Conservation (phyloP, 208 protist species). For the Crithidia fasciculata region DNA sequence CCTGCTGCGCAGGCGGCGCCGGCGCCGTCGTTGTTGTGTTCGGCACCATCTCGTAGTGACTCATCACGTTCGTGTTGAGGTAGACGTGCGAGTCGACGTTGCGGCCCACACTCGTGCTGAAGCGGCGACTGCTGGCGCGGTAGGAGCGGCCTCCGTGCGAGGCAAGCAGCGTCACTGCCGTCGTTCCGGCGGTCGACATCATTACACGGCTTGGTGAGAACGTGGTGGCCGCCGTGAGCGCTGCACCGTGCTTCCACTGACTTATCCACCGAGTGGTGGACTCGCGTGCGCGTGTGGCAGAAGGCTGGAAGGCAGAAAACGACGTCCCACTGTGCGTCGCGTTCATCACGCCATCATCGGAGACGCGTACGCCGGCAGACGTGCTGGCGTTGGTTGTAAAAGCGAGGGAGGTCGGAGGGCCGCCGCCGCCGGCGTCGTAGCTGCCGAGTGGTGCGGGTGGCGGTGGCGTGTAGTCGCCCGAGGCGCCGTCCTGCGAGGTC, state of each 20-base stretch:
- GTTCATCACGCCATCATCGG: background rate
- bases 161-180: too few relatives aligned
- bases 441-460: background rate
- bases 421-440: background rate
- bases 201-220: background rate
- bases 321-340: slow-evolving; percentile 1
- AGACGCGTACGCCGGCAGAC: too few relatives aligned
- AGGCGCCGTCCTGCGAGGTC: background rate
- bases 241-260: slow-evolving; percentile 5
- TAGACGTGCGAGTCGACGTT: slow-evolving; percentile 36
- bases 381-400: too few relatives aligned
- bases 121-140: slow-evolving; percentile 3
- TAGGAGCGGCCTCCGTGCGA: background rate
- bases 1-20: background rate
- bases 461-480: background rate
- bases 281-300: background rate
- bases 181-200: background rate
- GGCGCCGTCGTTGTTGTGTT: background rate
- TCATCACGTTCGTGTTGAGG: slow-evolving; percentile 39
- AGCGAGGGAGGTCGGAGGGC: too few relatives aligned
- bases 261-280: background rate
- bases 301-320: background rate
- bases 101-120: slow-evolving; percentile 23
- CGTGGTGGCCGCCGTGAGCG: background rate
- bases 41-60: slow-evolving; percentile 15